Evolutionary conservation across 345 rosid species (phyloP).

Genomic region (Theobroma cacao): DNA sequence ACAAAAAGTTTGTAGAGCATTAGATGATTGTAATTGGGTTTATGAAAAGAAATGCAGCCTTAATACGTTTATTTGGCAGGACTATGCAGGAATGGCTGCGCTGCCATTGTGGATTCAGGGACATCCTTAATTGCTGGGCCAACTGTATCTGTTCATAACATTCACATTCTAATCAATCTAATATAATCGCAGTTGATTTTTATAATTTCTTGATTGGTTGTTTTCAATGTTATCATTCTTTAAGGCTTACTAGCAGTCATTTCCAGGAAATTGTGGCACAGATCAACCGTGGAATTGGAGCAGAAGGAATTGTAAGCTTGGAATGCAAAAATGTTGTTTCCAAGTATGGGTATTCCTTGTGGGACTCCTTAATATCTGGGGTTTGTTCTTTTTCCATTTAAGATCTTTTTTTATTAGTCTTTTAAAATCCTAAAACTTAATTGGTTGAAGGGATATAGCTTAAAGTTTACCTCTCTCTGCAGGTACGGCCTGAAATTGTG

Average conservation of each 20-base stretch:
- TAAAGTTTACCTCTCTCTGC: slow-evolving; percentile 7
- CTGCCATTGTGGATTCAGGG: slow-evolving; percentile 58
- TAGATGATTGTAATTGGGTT: neutral
- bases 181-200: neutral
- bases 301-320: slow-evolving; percentile 43
- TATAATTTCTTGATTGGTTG: neutral
- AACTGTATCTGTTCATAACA: slow-evolving; percentile 36
- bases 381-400: slow-evolving; percentile 30
- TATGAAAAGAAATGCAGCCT: neutral
- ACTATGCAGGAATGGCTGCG: slow-evolving; percentile 37
- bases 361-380: slow-evolving; percentile 49
- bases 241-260: slow-evolving; percentile 10
- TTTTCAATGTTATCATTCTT: neutral
- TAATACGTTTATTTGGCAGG: slow-evolving; percentile 29
- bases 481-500: slow-evolving; percentile 47
- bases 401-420: neutral
- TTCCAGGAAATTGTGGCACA: slow-evolving; percentile 44
- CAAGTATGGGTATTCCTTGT: slow-evolving; percentile 36
- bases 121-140: slow-evolving; percentile 59
- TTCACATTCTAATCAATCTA: neutral
- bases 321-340: slow-evolving; percentile 42
- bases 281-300: slow-evolving; percentile 57
- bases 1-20: neutral
- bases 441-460: neutral
- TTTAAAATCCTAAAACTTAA: neutral